A percentile compares a stretch with the other conserved stretches of the same genome.
Conservation (phyloP, 305 asterid genomes). For the Solanum chacoense region DNA sequence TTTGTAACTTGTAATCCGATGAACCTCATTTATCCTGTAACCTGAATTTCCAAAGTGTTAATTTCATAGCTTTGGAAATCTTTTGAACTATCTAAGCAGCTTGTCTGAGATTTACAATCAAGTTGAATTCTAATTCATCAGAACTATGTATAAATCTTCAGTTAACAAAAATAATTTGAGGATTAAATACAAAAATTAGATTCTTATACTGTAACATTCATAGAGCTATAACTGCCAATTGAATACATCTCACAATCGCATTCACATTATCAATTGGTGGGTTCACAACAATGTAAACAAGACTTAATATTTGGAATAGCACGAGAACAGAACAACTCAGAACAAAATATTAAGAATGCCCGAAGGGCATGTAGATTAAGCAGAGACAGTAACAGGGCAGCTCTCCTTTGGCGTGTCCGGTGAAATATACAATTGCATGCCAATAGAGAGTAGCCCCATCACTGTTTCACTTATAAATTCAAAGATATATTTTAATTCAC, state of each 20-base stretch:
- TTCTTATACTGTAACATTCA: background rate
- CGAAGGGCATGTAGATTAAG: background rate
- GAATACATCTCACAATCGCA: background rate
- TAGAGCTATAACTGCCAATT: background rate
- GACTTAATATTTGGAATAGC: background rate
- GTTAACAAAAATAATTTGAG: background rate
- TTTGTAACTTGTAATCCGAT: background rate
- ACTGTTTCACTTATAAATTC: conserved; percentile 21
- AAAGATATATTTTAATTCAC: background rate
- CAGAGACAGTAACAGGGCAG: background rate
- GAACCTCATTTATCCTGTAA: background rate
- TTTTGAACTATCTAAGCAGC: background rate
- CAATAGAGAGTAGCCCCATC: conserved; percentile 42
- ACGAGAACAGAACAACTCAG: background rate
- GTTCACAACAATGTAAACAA: background rate
- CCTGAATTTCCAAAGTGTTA: background rate
- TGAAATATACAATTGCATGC: conserved; percentile 16
- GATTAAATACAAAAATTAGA: background rate
- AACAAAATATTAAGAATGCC: background rate
- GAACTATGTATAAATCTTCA: background rate
- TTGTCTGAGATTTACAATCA: background rate
- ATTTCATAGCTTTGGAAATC: background rate
- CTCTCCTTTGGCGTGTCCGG: too few species aligned
- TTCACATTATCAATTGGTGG: background rate
- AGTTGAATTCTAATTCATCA: background rate